These are phyloP conservation scores for Exophiala xenobiotica DNA, from an alignment of 2,329 filamentous ascomycete genomes.

Conservation along the genomic window DNA sequence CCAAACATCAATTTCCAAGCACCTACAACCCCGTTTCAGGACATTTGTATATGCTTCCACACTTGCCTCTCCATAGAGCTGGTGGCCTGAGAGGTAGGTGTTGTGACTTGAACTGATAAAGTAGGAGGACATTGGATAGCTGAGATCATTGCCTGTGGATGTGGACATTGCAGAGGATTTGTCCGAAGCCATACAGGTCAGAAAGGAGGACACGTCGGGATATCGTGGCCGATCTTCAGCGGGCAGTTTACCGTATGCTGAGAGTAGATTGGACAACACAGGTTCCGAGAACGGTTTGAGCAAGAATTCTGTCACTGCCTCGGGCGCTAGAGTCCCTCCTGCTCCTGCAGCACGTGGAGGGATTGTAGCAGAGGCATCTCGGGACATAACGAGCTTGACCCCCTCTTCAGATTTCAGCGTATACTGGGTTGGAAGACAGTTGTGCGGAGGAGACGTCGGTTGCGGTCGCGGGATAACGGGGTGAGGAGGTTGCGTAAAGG, in stretches of 20 bases:
- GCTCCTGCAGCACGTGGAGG: conserved; percentile 27
- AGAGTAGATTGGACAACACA: conserved; percentile 37
- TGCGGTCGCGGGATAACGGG: too few species aligned
- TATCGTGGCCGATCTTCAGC: conserved; percentile 22
- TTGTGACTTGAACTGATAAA: conserved; percentile 96
- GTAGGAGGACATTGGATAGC: conserved; percentile 77
- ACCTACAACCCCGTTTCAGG: conserved; percentile 75
- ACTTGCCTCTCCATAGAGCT: conserved; percentile 74
- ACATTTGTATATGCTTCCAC: conserved; percentile 76
- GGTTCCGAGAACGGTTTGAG: conserved; percentile 34
- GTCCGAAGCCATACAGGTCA: conserved; percentile 49
- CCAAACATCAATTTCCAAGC: conserved; percentile 95
- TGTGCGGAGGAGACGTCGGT: too few species aligned
- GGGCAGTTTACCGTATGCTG: conserved; percentile 36
- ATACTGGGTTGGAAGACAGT: too few species aligned
- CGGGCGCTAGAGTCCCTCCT: conserved; percentile 27
- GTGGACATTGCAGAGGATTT: conserved; percentile 45
- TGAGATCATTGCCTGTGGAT: conserved; percentile 57
- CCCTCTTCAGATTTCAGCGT: too few species aligned
- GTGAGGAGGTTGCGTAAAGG: too few species aligned
- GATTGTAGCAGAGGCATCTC: background rate
- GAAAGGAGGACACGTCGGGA: conserved; percentile 33
- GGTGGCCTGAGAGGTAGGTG: conserved; percentile 85
- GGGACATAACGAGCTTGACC: background rate
- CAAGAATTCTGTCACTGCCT: conserved; percentile 3